phyloP scores from a whole-genome alignment of 305 asterid genomes.

The Plantago rigida region DNA sequence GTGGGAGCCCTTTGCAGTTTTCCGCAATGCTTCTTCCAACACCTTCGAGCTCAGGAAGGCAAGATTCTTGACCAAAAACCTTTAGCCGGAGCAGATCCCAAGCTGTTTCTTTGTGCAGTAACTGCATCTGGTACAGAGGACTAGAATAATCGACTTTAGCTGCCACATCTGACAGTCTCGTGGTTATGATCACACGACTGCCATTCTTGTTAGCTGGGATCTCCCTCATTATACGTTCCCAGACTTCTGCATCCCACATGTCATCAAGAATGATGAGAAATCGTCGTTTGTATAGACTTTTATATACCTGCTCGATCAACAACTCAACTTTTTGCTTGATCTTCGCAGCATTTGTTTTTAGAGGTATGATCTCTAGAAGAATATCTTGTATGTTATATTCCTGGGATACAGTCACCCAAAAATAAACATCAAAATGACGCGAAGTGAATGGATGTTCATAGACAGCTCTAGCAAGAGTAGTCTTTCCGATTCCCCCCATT shows the following conservation, averaged over 20 bases:
- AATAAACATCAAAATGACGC: too few relatives aligned
- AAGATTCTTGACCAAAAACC: constrained; percentile 1
- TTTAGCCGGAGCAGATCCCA: constrained; percentile 4
- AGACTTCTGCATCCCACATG: constrained; percentile 9
- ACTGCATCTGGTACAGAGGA: neutral
- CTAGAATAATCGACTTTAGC: neutral
- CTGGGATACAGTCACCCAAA: neutral
- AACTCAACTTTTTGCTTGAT: neutral
- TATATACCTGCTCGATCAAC: neutral
- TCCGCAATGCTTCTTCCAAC: neutral
- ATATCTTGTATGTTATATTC: neutral
- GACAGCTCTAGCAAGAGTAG: too few relatives aligned
- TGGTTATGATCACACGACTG: constrained; percentile 15
- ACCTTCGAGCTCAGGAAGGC: neutral
- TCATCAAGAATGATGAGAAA: constrained; percentile 19
- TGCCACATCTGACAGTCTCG: constrained; percentile 4
- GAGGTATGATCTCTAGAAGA: neutral
- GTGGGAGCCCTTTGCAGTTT: constrained; percentile 12
- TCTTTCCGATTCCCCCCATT: too few relatives aligned
- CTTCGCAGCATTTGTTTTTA: neutral
- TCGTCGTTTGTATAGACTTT: neutral
- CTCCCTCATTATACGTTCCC: neutral
- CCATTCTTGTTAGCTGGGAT: constrained; percentile 14
- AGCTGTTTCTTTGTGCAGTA: neutral
- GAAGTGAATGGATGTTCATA: too few relatives aligned